phyloP scores from a whole-genome alignment of 345 rosid species.

The Gynandropsis gynandra region DNA sequence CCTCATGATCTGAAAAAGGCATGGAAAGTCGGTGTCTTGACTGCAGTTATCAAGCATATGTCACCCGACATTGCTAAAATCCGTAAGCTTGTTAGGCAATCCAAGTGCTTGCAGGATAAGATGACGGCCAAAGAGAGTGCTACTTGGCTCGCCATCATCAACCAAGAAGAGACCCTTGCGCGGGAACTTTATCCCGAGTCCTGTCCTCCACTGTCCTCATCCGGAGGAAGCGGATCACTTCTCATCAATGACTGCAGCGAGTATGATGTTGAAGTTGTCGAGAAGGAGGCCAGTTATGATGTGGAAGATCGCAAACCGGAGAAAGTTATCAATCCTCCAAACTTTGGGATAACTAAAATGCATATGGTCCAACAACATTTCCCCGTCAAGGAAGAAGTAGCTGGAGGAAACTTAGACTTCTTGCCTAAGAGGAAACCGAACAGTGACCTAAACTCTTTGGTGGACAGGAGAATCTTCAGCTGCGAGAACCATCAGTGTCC shows the following conservation, averaged over 20 bases:
- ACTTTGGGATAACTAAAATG: constrained; percentile 36
- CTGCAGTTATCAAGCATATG: constrained; percentile 97
- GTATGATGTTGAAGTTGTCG: constrained; percentile 57
- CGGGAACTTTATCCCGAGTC: constrained; percentile 45
- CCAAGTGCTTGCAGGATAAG: constrained; percentile 98
- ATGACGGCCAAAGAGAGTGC: constrained; percentile 99
- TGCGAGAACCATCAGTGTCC: constrained; percentile 75
- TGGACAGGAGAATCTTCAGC: constrained; percentile 64
- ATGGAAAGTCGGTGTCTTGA: constrained; percentile 93
- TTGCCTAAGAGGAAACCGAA: constrained; percentile 62
- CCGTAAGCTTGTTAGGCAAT: constrained; percentile 78
- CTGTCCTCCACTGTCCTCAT: constrained; percentile 38
- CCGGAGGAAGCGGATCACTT: constrained; percentile 44
- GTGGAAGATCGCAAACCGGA: constrained; percentile 56
- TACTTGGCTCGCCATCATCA: constrained; percentile 85
- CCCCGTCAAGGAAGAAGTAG: constrained; percentile 60
- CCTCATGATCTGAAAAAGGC: constrained; percentile 99
- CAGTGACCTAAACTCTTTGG: constrained; percentile 40
- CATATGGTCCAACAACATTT: constrained; percentile 35
- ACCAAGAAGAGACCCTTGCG: constrained; percentile 70
- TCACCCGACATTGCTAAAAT: constrained; percentile 92
- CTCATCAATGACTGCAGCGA: constrained; percentile 50
- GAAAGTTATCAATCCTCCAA: constrained; percentile 32
- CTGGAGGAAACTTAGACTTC: constrained; percentile 41
- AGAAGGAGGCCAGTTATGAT: constrained; percentile 49